A percentile compares a stretch with the other conserved stretches of the same genome.
Conservation (phyloP, 345 rosid species). For the Lepidium africanum region DNA sequence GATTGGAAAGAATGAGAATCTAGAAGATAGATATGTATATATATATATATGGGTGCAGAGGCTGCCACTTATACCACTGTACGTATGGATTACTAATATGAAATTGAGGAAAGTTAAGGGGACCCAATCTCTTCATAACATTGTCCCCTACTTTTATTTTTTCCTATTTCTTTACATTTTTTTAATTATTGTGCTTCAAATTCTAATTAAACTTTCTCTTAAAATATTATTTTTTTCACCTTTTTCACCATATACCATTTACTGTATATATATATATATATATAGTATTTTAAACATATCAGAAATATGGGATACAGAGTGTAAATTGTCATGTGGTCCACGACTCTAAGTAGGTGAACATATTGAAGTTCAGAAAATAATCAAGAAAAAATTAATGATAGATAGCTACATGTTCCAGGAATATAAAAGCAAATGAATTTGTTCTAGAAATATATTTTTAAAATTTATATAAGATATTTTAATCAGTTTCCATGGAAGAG, state of each 20-base stretch:
- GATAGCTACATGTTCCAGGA: not conserved
- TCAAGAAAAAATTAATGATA: not conserved
- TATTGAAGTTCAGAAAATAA: not conserved
- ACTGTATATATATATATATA: too few relatives aligned
- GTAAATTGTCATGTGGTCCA: slow-evolving; percentile 12
- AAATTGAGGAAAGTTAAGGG: not conserved
- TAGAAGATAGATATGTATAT: too few relatives aligned
- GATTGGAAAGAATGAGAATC: slow-evolving; percentile 3
- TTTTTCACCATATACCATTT: too few relatives aligned
- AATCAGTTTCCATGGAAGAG: too few relatives aligned
- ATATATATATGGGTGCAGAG: not conserved
- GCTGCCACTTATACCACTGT: not conserved
- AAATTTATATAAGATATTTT: too few relatives aligned
- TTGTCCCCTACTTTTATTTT: slow-evolving; percentile 12
- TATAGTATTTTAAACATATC: too few relatives aligned
- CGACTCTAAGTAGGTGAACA: not conserved
- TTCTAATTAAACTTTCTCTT: not conserved
- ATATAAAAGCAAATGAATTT: too few relatives aligned
- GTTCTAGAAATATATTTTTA: too few relatives aligned
- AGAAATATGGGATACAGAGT: not conserved
- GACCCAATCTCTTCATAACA: not conserved
- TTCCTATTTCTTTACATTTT: not conserved
- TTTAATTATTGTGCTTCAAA: not conserved
- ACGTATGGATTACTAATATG: slow-evolving; percentile 2
- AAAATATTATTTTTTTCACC: too few relatives aligned